Base-by-base conservation (phyloP, 192 early-diverging fungal species). In the Dispira parvispora region DNA sequence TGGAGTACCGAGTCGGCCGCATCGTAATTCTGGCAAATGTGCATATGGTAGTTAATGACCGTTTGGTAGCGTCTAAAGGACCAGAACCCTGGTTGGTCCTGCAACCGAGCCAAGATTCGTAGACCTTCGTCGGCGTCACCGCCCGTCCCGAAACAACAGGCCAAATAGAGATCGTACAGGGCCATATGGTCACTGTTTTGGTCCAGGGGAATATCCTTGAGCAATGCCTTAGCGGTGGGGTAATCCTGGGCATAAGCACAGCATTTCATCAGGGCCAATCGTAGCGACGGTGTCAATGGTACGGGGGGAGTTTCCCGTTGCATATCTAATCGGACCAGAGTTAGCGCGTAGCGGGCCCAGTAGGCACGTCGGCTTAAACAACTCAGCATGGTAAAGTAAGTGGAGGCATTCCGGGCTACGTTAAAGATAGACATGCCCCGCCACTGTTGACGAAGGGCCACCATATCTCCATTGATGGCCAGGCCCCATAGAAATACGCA, bases 351-450 rank as follows among this genome's bases (percentile, higher is more conserved):
- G 14, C 32, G 57, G 57, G 57, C 57, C 57, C 26, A 60, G 32
- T 60, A 60, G 32, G 9, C 14, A 18, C 12, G 27, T 3, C 57
- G 57, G 14, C 14, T 43, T 43, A 60, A n/a, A 32, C 57, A 60
- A 43, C 21, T 60, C 12, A 60, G 57, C 11, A 42, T 60, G 14
- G 38, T 16, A 10, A 42, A 14, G 27, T 60, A 60, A 16, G 43
- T 12, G 38, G 14, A 16, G 8, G 26, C 27, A 43, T 11, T 60
- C 10, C 57, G 57, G 14, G 32, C 38, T 18, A 60, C 38, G 14
- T 18, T 43, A 27, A 60, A 60, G 26, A 60, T 60, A 18, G 32
- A 27, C 38, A 60, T 18, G 43, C 57, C 57, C 11, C 57, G 57
- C 57, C 57, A 60, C 57, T 60, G 57, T 3, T 27, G 38, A 2